Evolutionary conservation across 139 green algal species (phyloP), one percentile per base, ranked within the genome.

Genomic region (Tetraselmis striata): DNA sequence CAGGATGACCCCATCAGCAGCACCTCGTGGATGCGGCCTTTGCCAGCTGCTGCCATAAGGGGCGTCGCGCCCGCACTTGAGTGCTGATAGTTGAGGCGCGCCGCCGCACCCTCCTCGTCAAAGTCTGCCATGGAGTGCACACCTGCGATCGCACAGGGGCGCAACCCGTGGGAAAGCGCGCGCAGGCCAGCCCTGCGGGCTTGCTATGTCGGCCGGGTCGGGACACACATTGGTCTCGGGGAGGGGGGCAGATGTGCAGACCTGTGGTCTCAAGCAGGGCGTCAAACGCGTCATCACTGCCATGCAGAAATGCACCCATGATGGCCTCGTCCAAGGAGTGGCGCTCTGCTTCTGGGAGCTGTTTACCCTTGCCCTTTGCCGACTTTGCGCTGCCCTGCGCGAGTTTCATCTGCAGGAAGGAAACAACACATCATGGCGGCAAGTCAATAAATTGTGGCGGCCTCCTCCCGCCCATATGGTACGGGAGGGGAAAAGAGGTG

Each of bases 1-100:
- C n/a, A n/a, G n/a, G n/a, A n/a, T n/a, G n/a, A n/a, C n/a, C n/a
- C n/a, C n/a, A n/a, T n/a, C n/a, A n/a, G 81, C 2, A 58, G 32
- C 25, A 93, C 87, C 11, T 92, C 88, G 27, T 90, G 87, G 58
- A 85, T 28, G 2, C 90, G 84, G 1, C 91, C 91, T 31, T 94
- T 93, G 31, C 91, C 93, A 2, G 92, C 92, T 0, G 91, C 90
- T 29, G 89, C 91, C 92, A 97, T 95, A 26, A 97, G 83, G 0
- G 92, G 83, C 1, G 93, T 96, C 2, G 91, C 90, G 22, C 93
- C 92, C 78, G 90, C 59, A 83, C 24, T 0, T 26, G 27, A 24
- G 30, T 92, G 86, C 28, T 82, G 67, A 1, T 90, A 31, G 59
- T 92, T 90, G 28, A 92, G 77, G 27, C 59, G 77, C 1, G 80